Percentiles rank a stretch among this genome's conserved stretches.
Conservation (phyloP, 352 stramenopile species). For the Peronospora tabacina region DNA sequence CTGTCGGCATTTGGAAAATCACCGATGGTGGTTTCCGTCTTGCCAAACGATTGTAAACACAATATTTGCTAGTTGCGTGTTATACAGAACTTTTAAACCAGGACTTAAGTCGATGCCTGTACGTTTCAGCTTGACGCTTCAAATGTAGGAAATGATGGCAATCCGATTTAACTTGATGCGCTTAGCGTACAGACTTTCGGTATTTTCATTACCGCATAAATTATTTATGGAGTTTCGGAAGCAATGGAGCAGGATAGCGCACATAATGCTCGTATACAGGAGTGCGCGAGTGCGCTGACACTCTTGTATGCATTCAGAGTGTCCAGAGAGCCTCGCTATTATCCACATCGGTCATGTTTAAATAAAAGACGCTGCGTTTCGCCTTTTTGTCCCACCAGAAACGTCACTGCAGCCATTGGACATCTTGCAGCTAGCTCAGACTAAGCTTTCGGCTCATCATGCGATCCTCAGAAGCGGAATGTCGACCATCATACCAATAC, state of each 20-base stretch:
- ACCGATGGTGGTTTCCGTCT: conserved; percentile 64
- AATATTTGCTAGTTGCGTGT: conserved; percentile 15
- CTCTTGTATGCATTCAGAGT: not conserved
- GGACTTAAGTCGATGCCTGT: conserved; percentile 11
- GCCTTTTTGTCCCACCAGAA: conserved; percentile 3
- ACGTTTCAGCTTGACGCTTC: conserved; percentile 5
- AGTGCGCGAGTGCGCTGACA: too few species aligned
- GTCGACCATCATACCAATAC: too few species aligned
- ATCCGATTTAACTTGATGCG: not conserved
- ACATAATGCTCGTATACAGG: not conserved
- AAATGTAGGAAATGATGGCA: not conserved
- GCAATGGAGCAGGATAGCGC: not conserved
- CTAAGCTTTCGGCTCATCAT: conserved; percentile 17
- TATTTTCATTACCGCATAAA: too few species aligned
- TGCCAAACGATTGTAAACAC: conserved; percentile 20
- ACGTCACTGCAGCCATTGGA: conserved; percentile 5
- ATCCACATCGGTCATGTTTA: conserved; percentile 2
- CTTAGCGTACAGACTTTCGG: too few species aligned
- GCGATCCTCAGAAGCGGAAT: not conserved
- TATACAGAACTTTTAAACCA: conserved; percentile 7
- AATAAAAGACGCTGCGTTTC: conserved; percentile 3
- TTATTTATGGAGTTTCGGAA: not conserved
- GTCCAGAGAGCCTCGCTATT: conserved; percentile 17
- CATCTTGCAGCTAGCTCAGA: conserved; percentile 18
- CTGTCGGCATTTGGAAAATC: conserved; percentile 80